Percentiles rank a stretch among this genome's conserved stretches.
phyloP scores from a whole-genome alignment of 75 land plant genomes.

The Cunninghamia lanceolata region DNA sequence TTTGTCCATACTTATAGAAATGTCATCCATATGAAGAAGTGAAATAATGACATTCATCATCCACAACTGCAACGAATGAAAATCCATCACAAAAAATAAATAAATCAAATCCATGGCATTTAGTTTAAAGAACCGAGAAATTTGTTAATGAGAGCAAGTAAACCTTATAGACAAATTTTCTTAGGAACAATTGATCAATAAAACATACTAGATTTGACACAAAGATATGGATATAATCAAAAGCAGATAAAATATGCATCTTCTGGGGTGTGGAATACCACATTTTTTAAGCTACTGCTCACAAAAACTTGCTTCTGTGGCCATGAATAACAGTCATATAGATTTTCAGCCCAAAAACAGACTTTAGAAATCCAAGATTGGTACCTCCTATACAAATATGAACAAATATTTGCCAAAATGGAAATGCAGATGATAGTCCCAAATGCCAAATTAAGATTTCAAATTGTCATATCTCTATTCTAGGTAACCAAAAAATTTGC shows the following conservation, averaged over 20 bases:
- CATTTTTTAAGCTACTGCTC: background rate
- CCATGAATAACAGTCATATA: background rate
- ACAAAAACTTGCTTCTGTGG: background rate
- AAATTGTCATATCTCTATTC: background rate
- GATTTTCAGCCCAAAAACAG: background rate
- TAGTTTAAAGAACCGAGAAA: background rate
- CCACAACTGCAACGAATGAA: constrained; percentile 48
- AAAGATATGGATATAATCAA: background rate
- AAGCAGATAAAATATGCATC: background rate
- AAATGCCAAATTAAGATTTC: background rate
- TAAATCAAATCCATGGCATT: background rate
- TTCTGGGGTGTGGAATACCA: background rate
- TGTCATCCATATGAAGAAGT: constrained; percentile 75
- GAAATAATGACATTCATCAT: constrained; percentile 73
- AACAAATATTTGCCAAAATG: background rate
- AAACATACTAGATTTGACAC: background rate
- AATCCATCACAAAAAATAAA: background rate
- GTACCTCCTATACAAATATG: background rate
- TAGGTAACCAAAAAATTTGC: background rate
- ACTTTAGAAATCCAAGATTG: background rate
- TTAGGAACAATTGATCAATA: background rate
- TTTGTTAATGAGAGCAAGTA: background rate
- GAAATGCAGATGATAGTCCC: background rate
- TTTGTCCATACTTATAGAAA: constrained; percentile 28
- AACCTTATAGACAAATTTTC: background rate